Evolutionary conservation across 257 asterid species (phyloP).

Genomic region (Voacanga thouarsii): DNA sequence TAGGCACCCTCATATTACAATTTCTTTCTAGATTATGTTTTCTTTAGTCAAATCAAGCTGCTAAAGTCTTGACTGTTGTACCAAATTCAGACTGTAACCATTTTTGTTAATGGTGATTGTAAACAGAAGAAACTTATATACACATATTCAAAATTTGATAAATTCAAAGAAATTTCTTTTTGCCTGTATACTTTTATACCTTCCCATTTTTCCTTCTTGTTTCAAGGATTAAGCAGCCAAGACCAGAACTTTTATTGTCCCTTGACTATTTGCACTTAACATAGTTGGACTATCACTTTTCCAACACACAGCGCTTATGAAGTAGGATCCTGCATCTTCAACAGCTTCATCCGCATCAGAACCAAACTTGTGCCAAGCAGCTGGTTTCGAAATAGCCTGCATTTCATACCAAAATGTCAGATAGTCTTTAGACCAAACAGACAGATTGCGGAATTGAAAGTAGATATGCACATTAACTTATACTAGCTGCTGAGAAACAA

Average conservation of each 20-base stretch:
- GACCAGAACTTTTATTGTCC: constrained; percentile 77
- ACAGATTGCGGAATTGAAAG: background rate
- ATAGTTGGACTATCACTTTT: constrained; percentile 75
- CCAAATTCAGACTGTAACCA: too few species aligned
- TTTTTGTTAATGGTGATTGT: too few species aligned
- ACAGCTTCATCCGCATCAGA: constrained; percentile 47
- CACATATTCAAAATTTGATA: background rate
- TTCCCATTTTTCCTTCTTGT: background rate
- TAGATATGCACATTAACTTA: background rate
- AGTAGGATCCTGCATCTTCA: constrained; percentile 60
- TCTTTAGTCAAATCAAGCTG: too few species aligned
- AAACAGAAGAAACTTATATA: background rate
- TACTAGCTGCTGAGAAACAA: background rate
- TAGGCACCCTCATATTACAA: too few species aligned
- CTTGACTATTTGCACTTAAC: constrained; percentile 77
- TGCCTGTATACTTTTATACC: background rate
- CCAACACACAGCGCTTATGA: constrained; percentile 94
- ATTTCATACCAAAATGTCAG: background rate
- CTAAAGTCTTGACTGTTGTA: too few species aligned
- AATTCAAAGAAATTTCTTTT: background rate
- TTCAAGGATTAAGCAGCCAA: constrained; percentile 52
- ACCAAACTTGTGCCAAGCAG: constrained; percentile 65
- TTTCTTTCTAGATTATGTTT: too few species aligned
- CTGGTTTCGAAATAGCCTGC: constrained; percentile 80
- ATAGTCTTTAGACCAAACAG: background rate